These are phyloP conservation scores for Strobilomyces confusus DNA, from an alignment of 768 basidiomycete genomes.

Conservation along the genomic window DNA sequence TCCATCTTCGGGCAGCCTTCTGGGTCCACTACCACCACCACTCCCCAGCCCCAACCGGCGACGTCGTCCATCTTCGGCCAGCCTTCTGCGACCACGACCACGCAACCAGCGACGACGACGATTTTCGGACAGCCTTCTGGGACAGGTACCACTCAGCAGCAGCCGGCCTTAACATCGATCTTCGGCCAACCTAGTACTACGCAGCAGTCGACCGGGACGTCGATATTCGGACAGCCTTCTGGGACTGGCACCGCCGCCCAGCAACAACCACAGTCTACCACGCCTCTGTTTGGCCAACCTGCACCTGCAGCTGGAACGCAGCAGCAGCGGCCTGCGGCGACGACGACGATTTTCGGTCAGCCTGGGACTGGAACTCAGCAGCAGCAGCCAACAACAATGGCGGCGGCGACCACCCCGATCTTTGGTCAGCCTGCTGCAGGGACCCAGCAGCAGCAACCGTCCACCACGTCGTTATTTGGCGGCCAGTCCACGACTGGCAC, in stretches of 20 bases:
- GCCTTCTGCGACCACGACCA: not conserved
- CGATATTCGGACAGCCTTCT: slow-evolving; percentile 28
- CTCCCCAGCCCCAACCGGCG: not conserved
- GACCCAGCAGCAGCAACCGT: too few relatives aligned
- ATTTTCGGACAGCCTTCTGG: not conserved
- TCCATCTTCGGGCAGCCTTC: slow-evolving; percentile 14
- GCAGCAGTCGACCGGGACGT: slow-evolving; percentile 31
- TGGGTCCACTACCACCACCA: not conserved
- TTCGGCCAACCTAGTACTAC: slow-evolving; percentile 7
- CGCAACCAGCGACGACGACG: too few relatives aligned
- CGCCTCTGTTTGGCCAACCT: slow-evolving; percentile 31
- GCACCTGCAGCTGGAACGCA: slow-evolving; percentile 18
- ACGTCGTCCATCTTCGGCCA: slow-evolving; percentile 7
- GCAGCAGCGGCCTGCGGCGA: too few relatives aligned
- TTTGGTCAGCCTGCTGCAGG: too few relatives aligned
- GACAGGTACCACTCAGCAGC: not conserved
- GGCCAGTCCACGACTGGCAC: too few relatives aligned
- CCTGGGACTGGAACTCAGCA: too few relatives aligned
- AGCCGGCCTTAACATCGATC: not conserved
- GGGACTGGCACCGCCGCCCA: slow-evolving; percentile 13
- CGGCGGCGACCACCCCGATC: too few relatives aligned
- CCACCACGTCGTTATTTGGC: too few relatives aligned
- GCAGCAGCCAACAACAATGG: not conserved
- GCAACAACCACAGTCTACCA: slow-evolving; percentile 25
- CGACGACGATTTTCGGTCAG: too few relatives aligned